Base-by-base conservation (phyloP, 441 rosid species). In the Gossypium lobatum region DNA sequence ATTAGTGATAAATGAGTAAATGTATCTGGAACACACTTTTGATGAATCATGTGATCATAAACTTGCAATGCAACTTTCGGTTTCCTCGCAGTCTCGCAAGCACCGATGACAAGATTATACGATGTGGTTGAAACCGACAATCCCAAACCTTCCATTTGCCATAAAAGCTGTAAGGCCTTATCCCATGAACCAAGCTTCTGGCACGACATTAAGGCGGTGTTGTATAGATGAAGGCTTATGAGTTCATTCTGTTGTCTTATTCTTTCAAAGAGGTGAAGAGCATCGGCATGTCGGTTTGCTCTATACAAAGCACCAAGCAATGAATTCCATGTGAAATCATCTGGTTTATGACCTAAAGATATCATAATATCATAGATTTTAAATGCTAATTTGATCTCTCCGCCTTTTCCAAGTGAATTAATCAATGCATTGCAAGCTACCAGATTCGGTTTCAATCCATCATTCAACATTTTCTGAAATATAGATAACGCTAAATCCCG, bases 321-420 rank as follows among this genome's bases (percentile, higher is more conserved):
- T 4, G 95, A 91, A 57, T 93, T 89, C 97, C 91, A 84, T 4
- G 98, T 91, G 83, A 88, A 93, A 73, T 76, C 87, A 75, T 92
- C 97, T 0, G 90, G 87, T 14, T 57, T 42, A 74, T 85, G 88
- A 69, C 88, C 88, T 60, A 88, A 64, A 39, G 78, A 73, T 54
- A 79, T 80, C 63, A 81, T 79, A 34, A 72, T 60, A 70, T 71
- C 68, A 75, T 86, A 85, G 52, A 88, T 84, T 80, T 80, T 81
- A 80, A 89, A 87, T 60, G 91, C 93, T 70, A 84, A 76, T 72
- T 87, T 77, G 17, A 82, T 81, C 69, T 85, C 79, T 9, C 97
- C 91, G 2, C 88, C 89, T 78, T 88, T 92, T 45, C 95, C 95
- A 9, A 92, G 88, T n/a, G 88, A 81, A 70, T 89, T 88, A 0